phyloP scores from a whole-genome alignment of 2,329 filamentous ascomycete species.

The Simplicillium aogashimaense region DNA sequence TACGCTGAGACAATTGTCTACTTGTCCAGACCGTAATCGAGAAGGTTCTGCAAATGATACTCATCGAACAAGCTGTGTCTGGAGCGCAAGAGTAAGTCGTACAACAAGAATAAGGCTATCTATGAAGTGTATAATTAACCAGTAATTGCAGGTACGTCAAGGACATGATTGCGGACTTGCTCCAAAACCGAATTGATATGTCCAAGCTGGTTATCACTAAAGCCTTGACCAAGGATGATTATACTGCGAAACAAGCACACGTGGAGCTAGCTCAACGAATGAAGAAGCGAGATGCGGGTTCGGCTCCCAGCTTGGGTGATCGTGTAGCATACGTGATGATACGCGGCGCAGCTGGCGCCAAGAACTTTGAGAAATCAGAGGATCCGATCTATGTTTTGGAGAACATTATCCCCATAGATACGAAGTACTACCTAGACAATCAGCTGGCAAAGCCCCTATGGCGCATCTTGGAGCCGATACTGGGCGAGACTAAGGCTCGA shows the following conservation, averaged over 20 bases:
- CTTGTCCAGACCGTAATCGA: conserved; percentile 96
- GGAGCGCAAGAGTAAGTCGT: conserved; percentile 65
- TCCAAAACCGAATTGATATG: conserved; percentile 98
- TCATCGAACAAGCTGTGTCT: conserved; percentile 84
- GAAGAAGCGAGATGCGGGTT: conserved; percentile 93
- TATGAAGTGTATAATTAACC: too few relatives aligned
- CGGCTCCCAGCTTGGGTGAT: conserved; percentile 84
- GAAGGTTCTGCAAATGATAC: conserved; percentile 87
- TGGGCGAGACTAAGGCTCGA: conserved; percentile 84
- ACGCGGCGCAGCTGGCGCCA: conserved; percentile 78
- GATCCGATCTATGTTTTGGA: conserved; percentile 96
- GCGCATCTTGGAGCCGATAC: conserved; percentile 94
- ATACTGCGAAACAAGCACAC: conserved; percentile 88
- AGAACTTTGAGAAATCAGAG: conserved; percentile 95
- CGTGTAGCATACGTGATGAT: conserved; percentile 98
- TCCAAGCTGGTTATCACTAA: conserved; percentile 99
- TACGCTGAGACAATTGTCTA: conserved; percentile 90
- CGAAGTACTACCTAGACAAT: conserved; percentile 97
- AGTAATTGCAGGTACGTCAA: conserved; percentile 60
- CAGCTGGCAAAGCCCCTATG: conserved; percentile 90
- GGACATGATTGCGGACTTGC: conserved; percentile 82
- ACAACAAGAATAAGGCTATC: too few relatives aligned
- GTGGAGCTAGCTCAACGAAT: conserved; percentile 92
- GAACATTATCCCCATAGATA: conserved; percentile 96
- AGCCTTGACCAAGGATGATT: conserved; percentile 82